phyloP scores from a whole-genome alignment of 192 early-diverging fungal genomes.

The Allomyces macrogynus region DNA sequence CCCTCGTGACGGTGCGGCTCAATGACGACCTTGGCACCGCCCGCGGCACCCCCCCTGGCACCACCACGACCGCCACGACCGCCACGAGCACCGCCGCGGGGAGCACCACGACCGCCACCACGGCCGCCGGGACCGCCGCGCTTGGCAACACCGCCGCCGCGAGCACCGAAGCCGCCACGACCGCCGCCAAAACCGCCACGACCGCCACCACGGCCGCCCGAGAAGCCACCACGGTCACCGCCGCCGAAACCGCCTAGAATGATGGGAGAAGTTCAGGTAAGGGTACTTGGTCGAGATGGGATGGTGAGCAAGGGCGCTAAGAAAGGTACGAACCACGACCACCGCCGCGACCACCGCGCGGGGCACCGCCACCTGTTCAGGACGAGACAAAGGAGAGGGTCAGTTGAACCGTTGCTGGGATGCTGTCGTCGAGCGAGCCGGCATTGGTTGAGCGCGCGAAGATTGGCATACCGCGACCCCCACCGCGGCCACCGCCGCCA shows the following conservation, averaged over 20 bases:
- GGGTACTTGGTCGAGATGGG: neutral
- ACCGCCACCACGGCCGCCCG: conserved; percentile 28
- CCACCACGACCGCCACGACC: conserved; percentile 35
- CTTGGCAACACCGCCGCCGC: conserved; percentile 3
- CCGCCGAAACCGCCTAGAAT: conserved; percentile 6
- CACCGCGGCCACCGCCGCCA: no score
- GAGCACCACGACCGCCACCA: conserved; percentile 33
- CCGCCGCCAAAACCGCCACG: conserved; percentile 24
- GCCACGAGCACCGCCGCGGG: conserved; percentile 26
- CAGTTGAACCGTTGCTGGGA: neutral
- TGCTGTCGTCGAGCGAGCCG: no score
- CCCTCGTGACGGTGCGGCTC: conserved; percentile 92
- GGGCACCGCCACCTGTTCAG: conserved; percentile 21
- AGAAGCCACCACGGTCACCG: conserved; percentile 22
- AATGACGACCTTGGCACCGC: conserved; percentile 84
- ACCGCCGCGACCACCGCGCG: conserved; percentile 20
- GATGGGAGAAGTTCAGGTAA: neutral
- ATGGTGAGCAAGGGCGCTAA: neutral
- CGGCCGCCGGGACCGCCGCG: conserved; percentile 19
- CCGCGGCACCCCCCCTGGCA: conserved; percentile 51
- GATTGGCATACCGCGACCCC: no score
- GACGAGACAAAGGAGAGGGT: neutral
- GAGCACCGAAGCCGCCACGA: conserved; percentile 19
- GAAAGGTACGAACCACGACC: conserved; percentile 14
- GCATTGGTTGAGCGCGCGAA: no score